Evolutionary conservation across 2,329 filamentous ascomycete genomes (phyloP).

Genomic region (Colletotrichum cereale): DNA sequence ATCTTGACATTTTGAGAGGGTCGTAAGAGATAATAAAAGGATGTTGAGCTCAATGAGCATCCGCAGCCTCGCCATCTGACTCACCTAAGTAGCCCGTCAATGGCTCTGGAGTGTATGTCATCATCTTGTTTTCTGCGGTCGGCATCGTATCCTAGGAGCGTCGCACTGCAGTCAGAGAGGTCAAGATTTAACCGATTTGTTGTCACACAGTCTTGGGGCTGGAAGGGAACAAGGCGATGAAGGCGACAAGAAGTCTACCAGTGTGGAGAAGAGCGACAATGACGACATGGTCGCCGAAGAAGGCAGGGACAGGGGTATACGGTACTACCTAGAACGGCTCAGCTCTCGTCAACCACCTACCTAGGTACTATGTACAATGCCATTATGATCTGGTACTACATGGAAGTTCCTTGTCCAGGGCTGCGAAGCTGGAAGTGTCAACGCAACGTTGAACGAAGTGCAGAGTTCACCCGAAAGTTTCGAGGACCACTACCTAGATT

Average conservation of each 20-base stretch:
- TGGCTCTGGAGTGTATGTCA: not conserved
- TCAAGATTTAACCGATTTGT: not conserved
- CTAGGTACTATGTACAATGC: not conserved
- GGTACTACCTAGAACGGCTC: not conserved
- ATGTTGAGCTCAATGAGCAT: not conserved
- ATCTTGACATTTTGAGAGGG: not conserved
- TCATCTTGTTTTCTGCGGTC: not conserved
- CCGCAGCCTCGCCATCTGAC: not conserved
- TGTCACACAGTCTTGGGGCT: not conserved
- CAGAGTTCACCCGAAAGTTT: not conserved
- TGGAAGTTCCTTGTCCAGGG: not conserved
- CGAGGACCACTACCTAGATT: no score
- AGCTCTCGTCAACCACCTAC: not conserved
- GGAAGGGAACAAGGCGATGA: not conserved
- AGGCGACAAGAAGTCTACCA: not conserved
- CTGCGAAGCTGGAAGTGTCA: not conserved
- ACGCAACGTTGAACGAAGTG: not conserved
- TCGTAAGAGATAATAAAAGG: no score
- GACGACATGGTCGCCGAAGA: slow-evolving; percentile 6
- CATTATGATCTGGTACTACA: not conserved
- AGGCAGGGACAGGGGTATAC: not conserved
- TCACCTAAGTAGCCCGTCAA: not conserved
- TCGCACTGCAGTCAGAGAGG: not conserved
- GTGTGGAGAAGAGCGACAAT: not conserved
- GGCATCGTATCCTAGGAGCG: no score